Evolutionary conservation across 306 rosid species (phyloP).

Genomic region (Prunus armeniaca): DNA sequence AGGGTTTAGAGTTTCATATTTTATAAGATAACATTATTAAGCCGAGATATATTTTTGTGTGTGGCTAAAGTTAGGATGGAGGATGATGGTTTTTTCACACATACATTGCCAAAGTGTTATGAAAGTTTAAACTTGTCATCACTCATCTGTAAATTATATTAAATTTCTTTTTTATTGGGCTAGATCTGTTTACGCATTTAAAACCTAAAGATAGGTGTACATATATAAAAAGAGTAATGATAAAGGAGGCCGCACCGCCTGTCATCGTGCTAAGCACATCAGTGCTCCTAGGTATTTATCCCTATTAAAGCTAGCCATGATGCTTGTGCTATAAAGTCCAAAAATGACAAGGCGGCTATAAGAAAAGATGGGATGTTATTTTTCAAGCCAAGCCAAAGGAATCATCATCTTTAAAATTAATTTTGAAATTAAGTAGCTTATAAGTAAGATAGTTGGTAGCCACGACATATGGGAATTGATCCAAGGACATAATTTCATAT

Average conservation of each 20-base stretch:
- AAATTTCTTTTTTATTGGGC: fast-evolving
- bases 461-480: background rate
- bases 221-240: background rate
- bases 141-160: no score
- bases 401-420: background rate
- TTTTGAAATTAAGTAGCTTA: background rate
- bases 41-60: background rate
- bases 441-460: background rate
- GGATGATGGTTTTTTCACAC: no score
- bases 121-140: no score
- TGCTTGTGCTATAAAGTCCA: background rate
- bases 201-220: background rate
- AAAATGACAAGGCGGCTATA: background rate
- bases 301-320: background rate
- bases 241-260: background rate
- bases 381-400: no score
- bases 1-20: background rate
- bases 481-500: background rate
- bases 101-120: no score
- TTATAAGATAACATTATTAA: background rate
- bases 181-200: no score
- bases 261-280: background rate
- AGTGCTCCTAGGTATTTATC: background rate
- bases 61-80: no score
- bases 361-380: background rate